Conservation (phyloP, 768 basidiomycete genomes). For the Glaciozyma antarctica region DNA sequence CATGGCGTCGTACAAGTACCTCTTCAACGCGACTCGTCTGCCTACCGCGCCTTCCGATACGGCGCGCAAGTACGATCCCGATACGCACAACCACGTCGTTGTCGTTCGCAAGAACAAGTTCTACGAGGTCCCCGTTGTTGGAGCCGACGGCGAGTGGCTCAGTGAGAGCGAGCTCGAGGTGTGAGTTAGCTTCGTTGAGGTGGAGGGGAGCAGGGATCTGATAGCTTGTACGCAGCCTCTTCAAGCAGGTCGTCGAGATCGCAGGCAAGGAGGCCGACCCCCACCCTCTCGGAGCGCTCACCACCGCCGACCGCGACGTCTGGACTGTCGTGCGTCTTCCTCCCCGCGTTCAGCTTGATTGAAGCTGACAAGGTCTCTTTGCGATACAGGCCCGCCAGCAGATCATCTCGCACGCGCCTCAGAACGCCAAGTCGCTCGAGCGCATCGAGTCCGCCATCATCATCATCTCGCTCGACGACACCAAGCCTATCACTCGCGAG, state of each 20-base stretch:
- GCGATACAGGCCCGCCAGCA: slow-evolving; percentile 20
- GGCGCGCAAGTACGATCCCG: slow-evolving; percentile 66
- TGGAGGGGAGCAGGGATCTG: neutral
- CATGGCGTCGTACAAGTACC: slow-evolving; percentile 92
- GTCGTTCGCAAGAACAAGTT: slow-evolving; percentile 87
- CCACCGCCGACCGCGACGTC: slow-evolving; percentile 74
- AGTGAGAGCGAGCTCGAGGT: slow-evolving; percentile 73
- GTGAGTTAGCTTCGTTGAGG: slow-evolving; percentile 38
- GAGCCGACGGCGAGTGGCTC: slow-evolving; percentile 57
- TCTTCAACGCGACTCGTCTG: slow-evolving; percentile 91
- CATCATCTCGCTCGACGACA: slow-evolving; percentile 74
- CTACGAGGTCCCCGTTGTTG: slow-evolving; percentile 65
- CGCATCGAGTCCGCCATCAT: slow-evolving; percentile 85
- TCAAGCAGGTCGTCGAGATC: slow-evolving; percentile 62
- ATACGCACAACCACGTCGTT: slow-evolving; percentile 72
- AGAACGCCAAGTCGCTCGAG: slow-evolving; percentile 44
- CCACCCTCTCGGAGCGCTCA: slow-evolving; percentile 66
- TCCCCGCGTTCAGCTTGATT: neutral
- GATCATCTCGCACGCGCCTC: slow-evolving; percentile 34
- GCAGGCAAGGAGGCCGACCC: slow-evolving; percentile 49
- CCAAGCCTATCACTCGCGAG: slow-evolving; percentile 67
- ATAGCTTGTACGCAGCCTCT: slow-evolving; percentile 37
- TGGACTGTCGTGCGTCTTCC: slow-evolving; percentile 56
- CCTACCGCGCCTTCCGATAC: slow-evolving; percentile 75
- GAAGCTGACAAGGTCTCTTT: neutral